Base-by-base conservation (phyloP, 805 yeast species). In the Ogataea thermomethanolica region DNA sequence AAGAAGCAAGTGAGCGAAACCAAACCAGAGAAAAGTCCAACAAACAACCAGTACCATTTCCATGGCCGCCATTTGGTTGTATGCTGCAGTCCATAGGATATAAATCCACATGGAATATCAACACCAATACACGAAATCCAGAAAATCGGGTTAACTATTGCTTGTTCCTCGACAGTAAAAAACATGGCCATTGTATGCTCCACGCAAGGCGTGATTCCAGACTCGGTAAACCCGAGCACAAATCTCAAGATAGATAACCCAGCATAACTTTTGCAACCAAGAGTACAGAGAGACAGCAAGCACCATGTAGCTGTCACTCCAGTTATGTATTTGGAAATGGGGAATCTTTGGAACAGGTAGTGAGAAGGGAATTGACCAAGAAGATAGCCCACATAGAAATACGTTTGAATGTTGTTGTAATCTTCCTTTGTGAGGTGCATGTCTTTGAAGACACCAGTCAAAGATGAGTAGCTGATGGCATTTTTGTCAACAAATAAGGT, bases 401-500 rank as follows among this genome's bases (percentile, higher is more conserved):
- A 45, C 0, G 79, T 70, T 43, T 72, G 71, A 10, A 70, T 61
- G 45, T 71, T 67, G 50, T 70, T 69, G 52, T 72, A 75, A 31
- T 64, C 62, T 38, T 60, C 48, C 44, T 67, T 69, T 14, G 61
- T 58, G 15, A 76, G 52, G 3, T 67, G 64, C 9, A 73, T 70
- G 42, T 70, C 77, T 11, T 63, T 66, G 51, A 62, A 71, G 17
- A 76, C 57, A 0, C 71, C 78, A 37, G 74, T 62, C 35, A 74
- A 64, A 0, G 77, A 62, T 11, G 73, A 66, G 49, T 72, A 76
- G 0, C 75, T 66, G 31, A 74, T 48, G 3, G 78, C 69, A 3
- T 74, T 75, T 48, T 76, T 76, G 54, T 76, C 81, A 54, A 73
- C 66, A 50, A 69, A 74, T 39, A 73, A 55, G n/a, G 70, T 47